Evolutionary conservation across 805 yeast species (phyloP), one percentile per base, ranked within the genome.

Genomic region (Novakomyces olei): DNA sequence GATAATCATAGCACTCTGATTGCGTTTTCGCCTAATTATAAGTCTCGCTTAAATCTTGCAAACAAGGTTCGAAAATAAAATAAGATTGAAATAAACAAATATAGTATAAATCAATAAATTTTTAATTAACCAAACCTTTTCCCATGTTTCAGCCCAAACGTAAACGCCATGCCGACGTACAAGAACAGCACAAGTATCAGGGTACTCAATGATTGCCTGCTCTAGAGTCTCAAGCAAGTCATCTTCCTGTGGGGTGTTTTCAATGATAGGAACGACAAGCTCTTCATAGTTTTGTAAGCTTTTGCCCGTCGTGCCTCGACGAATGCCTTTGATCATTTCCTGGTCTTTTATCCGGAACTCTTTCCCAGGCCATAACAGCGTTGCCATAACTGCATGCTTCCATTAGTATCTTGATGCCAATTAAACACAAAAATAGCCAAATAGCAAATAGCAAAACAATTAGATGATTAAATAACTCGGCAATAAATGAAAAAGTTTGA

Each of bases 41-140:
- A n/a, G n/a, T n/a, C n/a, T n/a, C n/a, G n/a, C n/a, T n/a, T n/a
- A n/a, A n/a, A n/a, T n/a, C n/a, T n/a, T n/a, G n/a, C n/a, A n/a
- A n/a, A n/a, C n/a, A n/a, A n/a, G n/a, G n/a, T n/a, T n/a, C n/a
- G n/a, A n/a, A n/a, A n/a, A n/a, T n/a, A 7, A 29, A 17, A 10
- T 16, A 29, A 16, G 22, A 23, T 16, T 29, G 32, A 12, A 29
- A 29, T 29, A 85, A 54, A 48, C 83, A 85, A 46, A n/a, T n/a
- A n/a, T n/a, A n/a, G n/a, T n/a, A n/a, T 85, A 95, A 37, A 85
- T 69, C 12, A 94, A 92, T 53, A 85, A 96, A 48, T 81, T 81
- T 50, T 76, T 75, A 9, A 85, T 66, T 29, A n/a, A n/a, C 54
- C 85, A 85, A 31, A 95, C 94, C 53, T 83, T 80, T 77, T 91